Evolutionary conservation across 352 stramenopile species (phyloP).

Genomic region (Pythium brachiatum): DNA sequence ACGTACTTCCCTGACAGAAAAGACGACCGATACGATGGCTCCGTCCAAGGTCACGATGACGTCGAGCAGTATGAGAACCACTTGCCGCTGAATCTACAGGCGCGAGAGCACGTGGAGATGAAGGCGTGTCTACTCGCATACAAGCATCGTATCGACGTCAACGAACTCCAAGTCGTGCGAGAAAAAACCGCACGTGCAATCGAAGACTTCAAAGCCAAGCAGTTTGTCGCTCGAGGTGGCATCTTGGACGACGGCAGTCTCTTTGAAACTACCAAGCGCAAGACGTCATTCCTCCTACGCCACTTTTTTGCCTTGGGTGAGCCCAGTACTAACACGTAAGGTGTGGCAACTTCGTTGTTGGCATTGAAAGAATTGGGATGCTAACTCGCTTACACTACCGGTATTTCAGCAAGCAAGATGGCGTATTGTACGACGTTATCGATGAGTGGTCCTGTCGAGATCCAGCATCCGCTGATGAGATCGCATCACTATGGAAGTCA

Average conservation of each 20-base stretch:
- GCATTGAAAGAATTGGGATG: not conserved
- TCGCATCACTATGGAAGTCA: constrained; percentile 59
- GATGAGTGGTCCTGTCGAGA: constrained; percentile 61
- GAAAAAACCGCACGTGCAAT: constrained; percentile 37
- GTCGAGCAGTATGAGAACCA: not conserved
- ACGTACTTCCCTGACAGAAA: not conserved
- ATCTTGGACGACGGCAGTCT: constrained; percentile 40
- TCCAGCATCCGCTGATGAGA: constrained; percentile 34
- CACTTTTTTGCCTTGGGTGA: constrained; percentile 69
- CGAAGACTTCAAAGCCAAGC: constrained; percentile 38
- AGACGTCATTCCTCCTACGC: constrained; percentile 65
- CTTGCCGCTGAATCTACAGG: constrained; percentile 28
- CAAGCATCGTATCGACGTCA: constrained; percentile 59
- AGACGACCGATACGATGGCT: not conserved
- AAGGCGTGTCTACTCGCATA: constrained; percentile 68
- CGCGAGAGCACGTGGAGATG: constrained; percentile 63
- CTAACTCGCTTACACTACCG: constrained; percentile 2
- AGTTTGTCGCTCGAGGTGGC: constrained; percentile 37
- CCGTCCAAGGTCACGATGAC: not conserved
- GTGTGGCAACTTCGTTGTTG: not conserved
- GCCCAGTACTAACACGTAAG: constrained; percentile 18
- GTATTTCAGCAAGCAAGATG: constrained; percentile 28
- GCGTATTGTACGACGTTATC: constrained; percentile 56
- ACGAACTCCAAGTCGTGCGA: constrained; percentile 45
- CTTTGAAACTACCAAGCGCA: constrained; percentile 49